Conservation (phyloP, 140 eudicot genomes). For the Anethum foeniculum region DNA sequence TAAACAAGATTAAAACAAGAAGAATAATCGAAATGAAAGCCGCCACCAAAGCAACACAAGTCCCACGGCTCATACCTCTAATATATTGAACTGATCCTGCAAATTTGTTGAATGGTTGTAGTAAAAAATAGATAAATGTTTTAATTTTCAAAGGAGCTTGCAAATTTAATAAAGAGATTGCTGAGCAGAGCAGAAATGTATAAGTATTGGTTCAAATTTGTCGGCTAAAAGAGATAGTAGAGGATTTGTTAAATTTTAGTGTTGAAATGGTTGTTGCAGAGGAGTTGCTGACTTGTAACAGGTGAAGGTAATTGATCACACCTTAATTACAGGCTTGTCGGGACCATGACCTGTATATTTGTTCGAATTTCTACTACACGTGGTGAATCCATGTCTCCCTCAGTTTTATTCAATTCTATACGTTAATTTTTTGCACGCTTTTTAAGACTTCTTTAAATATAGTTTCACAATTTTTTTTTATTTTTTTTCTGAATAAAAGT, state of each 20-base stretch:
- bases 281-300: background rate
- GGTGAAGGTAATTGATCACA: background rate
- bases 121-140: background rate
- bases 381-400: too few relatives aligned
- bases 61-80: conserved; percentile 3
- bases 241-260: background rate
- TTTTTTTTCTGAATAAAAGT: too few relatives aligned
- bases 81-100: background rate
- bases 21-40: background rate
- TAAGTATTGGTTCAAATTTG: background rate
- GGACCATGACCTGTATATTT: too few relatives aligned
- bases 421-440: too few relatives aligned
- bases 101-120: background rate
- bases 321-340: background rate
- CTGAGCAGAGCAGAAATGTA: background rate
- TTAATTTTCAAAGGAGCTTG: background rate
- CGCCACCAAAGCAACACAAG: background rate
- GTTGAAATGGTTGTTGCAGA: background rate
- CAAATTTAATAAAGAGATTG: background rate
- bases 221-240: background rate
- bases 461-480: too few relatives aligned
- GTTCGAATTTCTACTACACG: too few relatives aligned
- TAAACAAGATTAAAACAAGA: background rate
- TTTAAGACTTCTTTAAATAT: too few relatives aligned
- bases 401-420: too few relatives aligned